phyloP scores from a whole-genome alignment of 75 land plant genomes.

The Pinus taeda region DNA sequence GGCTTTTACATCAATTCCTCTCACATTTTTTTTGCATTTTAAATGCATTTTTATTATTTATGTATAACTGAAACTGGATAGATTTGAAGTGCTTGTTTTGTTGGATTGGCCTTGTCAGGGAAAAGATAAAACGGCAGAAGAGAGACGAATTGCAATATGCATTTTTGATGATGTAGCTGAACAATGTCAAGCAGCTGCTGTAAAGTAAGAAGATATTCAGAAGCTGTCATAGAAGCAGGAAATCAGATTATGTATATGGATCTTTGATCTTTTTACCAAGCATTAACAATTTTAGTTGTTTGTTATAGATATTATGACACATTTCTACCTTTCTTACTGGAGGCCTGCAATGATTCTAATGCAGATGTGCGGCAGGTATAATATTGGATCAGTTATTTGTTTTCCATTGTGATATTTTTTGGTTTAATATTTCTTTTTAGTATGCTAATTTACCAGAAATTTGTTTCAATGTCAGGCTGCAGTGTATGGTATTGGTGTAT shows the following conservation, averaged over 20 bases:
- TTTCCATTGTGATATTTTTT: background rate
- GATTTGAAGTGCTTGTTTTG: background rate
- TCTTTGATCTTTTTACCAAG: background rate
- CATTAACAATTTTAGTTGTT: conserved; percentile 3
- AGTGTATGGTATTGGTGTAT: conserved; percentile 87
- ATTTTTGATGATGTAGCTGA: conserved; percentile 94
- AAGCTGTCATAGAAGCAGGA: background rate
- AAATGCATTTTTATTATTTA: background rate
- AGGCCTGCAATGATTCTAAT: conserved; percentile 76
- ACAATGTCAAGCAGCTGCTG: conserved; percentile 71
- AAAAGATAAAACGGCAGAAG: conserved; percentile 79
- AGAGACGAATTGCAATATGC: conserved; percentile 85
- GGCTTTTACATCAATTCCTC: too few relatives aligned
- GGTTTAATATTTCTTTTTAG: background rate
- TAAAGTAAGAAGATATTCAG: conserved; percentile 39
- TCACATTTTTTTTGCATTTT: background rate
- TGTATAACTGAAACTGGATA: background rate
- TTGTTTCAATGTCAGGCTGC: conserved; percentile 56
- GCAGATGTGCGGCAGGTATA: conserved; percentile 79
- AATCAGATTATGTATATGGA: background rate
- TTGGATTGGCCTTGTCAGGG: conserved; percentile 35
- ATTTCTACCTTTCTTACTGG: conserved; percentile 75
- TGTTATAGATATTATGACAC: conserved; percentile 77
- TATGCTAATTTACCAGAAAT: background rate
- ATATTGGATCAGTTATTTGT: background rate